Conservation (phyloP, 768 basidiomycete species). For the Boletus vinaceobasis region DNA sequence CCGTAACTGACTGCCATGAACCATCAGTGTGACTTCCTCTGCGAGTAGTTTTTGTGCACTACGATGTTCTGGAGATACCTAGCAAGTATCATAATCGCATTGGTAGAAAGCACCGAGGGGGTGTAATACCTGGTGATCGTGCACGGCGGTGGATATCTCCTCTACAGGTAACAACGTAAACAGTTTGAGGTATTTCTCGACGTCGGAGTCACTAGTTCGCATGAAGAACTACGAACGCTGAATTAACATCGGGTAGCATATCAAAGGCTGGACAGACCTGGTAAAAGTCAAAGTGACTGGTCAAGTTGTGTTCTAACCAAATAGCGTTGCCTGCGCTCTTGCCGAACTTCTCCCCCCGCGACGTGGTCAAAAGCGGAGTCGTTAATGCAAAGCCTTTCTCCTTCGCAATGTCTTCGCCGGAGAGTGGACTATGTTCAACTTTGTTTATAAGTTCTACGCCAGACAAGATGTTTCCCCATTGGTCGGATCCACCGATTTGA, state of each 20-base stretch:
- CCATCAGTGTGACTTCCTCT: conserved; percentile 55
- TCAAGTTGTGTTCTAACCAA: conserved; percentile 78
- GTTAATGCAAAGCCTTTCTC: conserved; percentile 75
- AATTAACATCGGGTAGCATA: not conserved
- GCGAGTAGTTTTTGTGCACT: conserved; percentile 52
- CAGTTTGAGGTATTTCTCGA: conserved; percentile 72
- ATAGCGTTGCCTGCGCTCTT: conserved; percentile 96
- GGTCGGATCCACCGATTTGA: conserved; percentile 95
- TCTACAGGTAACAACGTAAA: conserved; percentile 72
- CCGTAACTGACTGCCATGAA: conserved; percentile 49
- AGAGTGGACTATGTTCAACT: conserved; percentile 20
- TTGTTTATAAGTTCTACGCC: conserved; percentile 87
- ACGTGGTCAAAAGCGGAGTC: conserved; percentile 89
- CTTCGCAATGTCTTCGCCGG: conserved; percentile 9
- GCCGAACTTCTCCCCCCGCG: conserved; percentile 92
- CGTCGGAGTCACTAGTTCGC: conserved; percentile 74
- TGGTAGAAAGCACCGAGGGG: not conserved
- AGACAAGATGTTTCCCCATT: conserved; percentile 97
- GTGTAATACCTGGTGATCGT: conserved; percentile 51
- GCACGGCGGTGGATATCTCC: conserved; percentile 54
- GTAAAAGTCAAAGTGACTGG: conserved; percentile 91
- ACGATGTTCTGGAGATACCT: conserved; percentile 37
- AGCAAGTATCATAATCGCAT: not conserved
- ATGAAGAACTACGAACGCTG: conserved; percentile 73
- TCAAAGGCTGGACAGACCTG: conserved; percentile 52